Percentiles rank a stretch among this genome's conserved stretches.
phyloP scores from a whole-genome alignment of 2,329 filamentous ascomycete genomes.

The Pyricularia pennisetigena region DNA sequence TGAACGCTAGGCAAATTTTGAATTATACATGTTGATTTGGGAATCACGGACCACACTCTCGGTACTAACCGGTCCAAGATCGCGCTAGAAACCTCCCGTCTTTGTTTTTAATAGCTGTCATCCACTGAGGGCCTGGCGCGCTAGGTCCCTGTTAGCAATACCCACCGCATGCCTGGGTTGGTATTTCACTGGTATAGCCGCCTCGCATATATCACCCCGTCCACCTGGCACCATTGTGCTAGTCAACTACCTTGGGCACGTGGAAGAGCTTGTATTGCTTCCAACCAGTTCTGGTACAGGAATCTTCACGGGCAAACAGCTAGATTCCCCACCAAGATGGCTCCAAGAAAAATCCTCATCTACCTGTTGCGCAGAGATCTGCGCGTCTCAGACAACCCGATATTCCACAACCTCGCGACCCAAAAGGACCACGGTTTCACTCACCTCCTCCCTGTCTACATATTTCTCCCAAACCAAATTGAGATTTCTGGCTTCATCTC shows the following conservation, averaged over 20 bases:
- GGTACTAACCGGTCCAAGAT: not conserved
- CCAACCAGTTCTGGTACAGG: not conserved
- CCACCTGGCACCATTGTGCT: not conserved
- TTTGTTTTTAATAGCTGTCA: not conserved
- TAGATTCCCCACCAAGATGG: not conserved
- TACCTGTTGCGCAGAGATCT: constrained; percentile 67
- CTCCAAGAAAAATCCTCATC: constrained; percentile 43
- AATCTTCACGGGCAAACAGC: not conserved
- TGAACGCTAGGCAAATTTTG: not conserved
- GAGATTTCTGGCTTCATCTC: constrained; percentile 67
- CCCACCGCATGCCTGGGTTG: not conserved
- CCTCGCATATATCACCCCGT: not conserved
- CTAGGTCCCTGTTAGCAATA: not conserved
- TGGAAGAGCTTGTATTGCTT: not conserved
- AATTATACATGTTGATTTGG: no score
- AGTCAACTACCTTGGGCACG: not conserved
- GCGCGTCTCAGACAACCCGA: constrained; percentile 63
- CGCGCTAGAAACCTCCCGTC: not conserved
- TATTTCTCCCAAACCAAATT: constrained; percentile 60
- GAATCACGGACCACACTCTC: not conserved
- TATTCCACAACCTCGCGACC: constrained; percentile 50
- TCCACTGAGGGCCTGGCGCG: not conserved
- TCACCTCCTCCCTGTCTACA: constrained; percentile 61
- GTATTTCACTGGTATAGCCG: not conserved
- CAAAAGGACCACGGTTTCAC: constrained; percentile 44